These are phyloP conservation scores for Aspergillus transmontanensis DNA, from an alignment of 2,329 filamentous ascomycete genomes.

Conservation along the genomic window DNA sequence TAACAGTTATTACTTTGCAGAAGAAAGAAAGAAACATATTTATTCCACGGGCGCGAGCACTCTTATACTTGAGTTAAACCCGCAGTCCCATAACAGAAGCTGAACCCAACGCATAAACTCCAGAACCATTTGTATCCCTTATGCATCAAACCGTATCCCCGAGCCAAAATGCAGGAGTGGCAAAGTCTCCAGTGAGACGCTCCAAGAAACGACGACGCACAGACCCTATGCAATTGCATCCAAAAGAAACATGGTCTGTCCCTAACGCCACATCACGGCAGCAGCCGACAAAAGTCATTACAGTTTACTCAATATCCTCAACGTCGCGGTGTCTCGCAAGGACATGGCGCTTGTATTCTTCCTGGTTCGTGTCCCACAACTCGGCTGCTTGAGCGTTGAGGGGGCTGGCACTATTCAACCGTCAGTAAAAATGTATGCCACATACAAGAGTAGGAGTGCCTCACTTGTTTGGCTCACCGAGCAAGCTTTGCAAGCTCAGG, in stretches of 20 bases:
- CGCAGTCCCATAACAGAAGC: slow-evolving; percentile 5
- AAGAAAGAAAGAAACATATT: not conserved
- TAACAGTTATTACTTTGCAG: not conserved
- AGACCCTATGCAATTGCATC: slow-evolving; percentile 10
- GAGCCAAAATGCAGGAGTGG: slow-evolving; percentile 4
- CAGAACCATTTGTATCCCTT: slow-evolving; percentile 15
- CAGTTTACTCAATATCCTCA: slow-evolving; percentile 46
- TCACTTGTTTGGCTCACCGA: slow-evolving; percentile 97
- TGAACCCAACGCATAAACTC: slow-evolving; percentile 18
- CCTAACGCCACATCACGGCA: slow-evolving; percentile 7
- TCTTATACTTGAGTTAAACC: slow-evolving; percentile 1
- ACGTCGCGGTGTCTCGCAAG: slow-evolving; percentile 64
- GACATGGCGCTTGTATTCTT: slow-evolving; percentile 81
- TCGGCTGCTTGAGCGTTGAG: slow-evolving; percentile 95
- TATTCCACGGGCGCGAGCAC: not conserved
- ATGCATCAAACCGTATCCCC: slow-evolving; percentile 11
- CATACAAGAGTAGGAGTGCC: not conserved
- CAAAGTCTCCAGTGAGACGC: not conserved
- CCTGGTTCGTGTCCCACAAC: slow-evolving; percentile 86
- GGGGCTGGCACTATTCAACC: slow-evolving; percentile 72
- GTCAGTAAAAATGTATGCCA: slow-evolving; percentile 9
- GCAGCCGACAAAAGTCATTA: not conserved
- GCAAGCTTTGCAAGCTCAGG: slow-evolving; percentile 87
- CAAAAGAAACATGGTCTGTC: not conserved
- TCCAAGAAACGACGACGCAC: slow-evolving; percentile 2